A percentile compares a stretch with the other conserved stretches of the same genome.
phyloP scores from a whole-genome alignment of 2,329 filamentous ascomycete genomes.

The Phyllosticta ampelicida region DNA sequence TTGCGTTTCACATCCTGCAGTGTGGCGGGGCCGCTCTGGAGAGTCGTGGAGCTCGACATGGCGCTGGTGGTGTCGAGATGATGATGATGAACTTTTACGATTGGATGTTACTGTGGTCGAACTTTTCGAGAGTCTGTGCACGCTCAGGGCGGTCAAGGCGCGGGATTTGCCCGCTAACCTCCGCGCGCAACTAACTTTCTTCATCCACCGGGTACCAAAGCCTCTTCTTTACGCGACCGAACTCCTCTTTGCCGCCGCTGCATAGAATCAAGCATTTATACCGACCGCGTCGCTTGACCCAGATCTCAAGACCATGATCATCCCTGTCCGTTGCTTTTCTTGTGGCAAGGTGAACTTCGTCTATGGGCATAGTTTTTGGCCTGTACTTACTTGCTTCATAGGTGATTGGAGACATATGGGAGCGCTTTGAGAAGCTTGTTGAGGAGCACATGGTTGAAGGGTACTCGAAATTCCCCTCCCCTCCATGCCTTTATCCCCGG shows the following conservation, averaged over 20 bases:
- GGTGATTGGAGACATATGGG: constrained; percentile 97
- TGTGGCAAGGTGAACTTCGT: constrained; percentile 74
- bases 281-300: constrained; percentile 12
- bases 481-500: neutral
- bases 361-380: constrained; percentile 12
- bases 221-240: constrained; percentile 15
- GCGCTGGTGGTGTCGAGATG: constrained; percentile 2
- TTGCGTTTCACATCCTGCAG: constrained; percentile 1
- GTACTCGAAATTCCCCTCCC: constrained; percentile 16
- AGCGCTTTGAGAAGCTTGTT: constrained; percentile 82
- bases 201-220: neutral
- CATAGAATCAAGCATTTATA: constrained; percentile 6
- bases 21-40: neutral
- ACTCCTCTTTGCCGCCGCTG: constrained; percentile 2
- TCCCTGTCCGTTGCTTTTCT: constrained; percentile 96
- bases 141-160: neutral
- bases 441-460: constrained; percentile 45
- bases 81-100: neutral
- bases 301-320: constrained; percentile 68
- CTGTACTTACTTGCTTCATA: constrained; percentile 31
- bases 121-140: neutral
- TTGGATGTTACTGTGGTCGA: neutral
- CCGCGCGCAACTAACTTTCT: constrained; percentile 7
- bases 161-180: constrained; percentile 4
- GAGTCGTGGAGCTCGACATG: constrained; percentile 1